Percentiles rank a stretch among this genome's conserved stretches.
Conservation (phyloP, 2,329 filamentous ascomycete genomes). For the Alternaria longipes region DNA sequence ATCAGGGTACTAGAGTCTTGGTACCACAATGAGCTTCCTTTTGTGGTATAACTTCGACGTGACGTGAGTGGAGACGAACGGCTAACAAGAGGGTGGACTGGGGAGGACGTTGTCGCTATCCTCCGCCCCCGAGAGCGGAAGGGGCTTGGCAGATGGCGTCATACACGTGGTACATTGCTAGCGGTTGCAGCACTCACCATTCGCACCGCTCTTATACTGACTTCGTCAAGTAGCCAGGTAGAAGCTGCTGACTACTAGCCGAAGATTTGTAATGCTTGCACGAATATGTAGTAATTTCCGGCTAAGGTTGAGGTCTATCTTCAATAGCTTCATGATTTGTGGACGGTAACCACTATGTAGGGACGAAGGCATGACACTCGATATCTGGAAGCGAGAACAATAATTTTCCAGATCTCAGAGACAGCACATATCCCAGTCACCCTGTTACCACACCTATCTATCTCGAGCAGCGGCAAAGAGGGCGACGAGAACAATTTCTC, state of each 20-base stretch:
- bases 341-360: no score
- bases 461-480: no score
- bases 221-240: background rate
- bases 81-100: background rate
- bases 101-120: background rate
- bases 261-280: no score
- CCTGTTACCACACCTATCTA: no score
- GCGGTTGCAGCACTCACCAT: background rate
- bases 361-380: no score
- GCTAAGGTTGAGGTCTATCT: no score
- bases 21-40: constrained; percentile 6
- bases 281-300: no score
- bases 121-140: background rate
- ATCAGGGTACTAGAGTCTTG: background rate
- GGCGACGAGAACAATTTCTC: no score
- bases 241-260: background rate
- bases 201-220: background rate
- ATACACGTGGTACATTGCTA: background rate
- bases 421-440: no score
- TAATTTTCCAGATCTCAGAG: no score
- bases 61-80: background rate
- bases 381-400: no score
- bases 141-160: constrained; percentile 4
- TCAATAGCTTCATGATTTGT: no score
- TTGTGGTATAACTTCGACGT: background rate